Conservation (phyloP, 2,329 filamentous ascomycete species). For the Zymoseptoria ardabiliae region DNA sequence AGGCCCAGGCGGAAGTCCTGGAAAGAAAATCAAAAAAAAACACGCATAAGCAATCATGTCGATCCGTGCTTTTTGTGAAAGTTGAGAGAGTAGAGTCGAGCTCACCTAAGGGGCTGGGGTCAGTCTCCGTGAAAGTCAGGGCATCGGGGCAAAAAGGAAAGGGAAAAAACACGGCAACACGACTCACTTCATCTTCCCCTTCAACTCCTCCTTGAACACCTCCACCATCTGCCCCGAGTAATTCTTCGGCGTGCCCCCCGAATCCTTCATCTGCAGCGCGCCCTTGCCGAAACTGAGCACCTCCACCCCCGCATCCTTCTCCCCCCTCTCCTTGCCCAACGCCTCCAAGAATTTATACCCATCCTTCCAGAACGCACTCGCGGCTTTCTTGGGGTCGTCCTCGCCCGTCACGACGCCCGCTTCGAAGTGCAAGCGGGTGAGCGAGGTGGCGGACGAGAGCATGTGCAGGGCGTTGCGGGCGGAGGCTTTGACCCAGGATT, state of each 20-base stretch:
- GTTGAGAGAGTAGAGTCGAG: too few relatives aligned
- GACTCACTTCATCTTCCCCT: conserved; percentile 29
- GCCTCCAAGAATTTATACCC: conserved; percentile 26
- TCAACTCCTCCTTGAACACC: conserved; percentile 23
- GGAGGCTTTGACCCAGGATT: conserved; percentile 24
- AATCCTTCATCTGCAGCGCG: conserved; percentile 26
- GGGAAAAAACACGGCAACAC: not conserved
- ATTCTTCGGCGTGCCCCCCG: conserved; percentile 12
- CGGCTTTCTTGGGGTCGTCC: conserved; percentile 27
- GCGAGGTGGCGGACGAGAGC: conserved; percentile 26
- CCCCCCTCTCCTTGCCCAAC: conserved; percentile 15
- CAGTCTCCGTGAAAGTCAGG: not conserved
- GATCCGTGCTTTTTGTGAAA: not conserved
- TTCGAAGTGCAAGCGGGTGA: conserved; percentile 25
- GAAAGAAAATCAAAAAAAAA: not conserved
- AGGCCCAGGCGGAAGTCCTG: not conserved
- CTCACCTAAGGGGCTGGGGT: too few relatives aligned
- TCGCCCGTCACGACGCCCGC: conserved; percentile 21
- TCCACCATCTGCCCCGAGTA: conserved; percentile 19
- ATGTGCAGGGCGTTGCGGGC: conserved; percentile 28
- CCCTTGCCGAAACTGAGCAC: conserved; percentile 23
- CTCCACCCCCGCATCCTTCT: conserved; percentile 24
- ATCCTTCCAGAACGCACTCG: conserved; percentile 30
- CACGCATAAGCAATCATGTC: not conserved
- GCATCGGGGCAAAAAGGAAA: not conserved